Evolutionary conservation across 2,329 filamentous ascomycete species (phyloP).

Genomic region (Monosporascus sp.): DNA sequence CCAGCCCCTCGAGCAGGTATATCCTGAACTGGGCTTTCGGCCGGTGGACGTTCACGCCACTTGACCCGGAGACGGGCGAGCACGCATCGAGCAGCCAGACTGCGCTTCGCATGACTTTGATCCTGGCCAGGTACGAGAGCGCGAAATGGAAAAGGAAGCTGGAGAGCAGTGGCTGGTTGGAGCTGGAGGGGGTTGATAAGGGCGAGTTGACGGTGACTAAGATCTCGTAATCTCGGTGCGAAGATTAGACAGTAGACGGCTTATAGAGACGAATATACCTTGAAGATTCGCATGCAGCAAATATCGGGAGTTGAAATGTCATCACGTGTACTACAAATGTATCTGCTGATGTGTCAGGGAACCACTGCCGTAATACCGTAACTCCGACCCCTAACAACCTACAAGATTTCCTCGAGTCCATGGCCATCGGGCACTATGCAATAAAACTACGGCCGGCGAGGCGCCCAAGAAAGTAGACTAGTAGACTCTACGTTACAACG

Average conservation of each 20-base stretch:
- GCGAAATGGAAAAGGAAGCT: conserved; percentile 73
- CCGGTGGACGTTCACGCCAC: conserved; percentile 81
- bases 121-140: conserved; percentile 68
- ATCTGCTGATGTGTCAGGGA: no score
- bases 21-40: conserved; percentile 99
- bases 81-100: conserved; percentile 51
- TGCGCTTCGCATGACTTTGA: conserved; percentile 66
- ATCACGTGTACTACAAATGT: no score
- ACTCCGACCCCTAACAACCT: no score
- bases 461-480: no score
- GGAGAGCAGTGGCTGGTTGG: conserved; percentile 51
- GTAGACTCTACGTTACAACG: no score
- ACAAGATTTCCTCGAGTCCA: no score
- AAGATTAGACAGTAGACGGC: not conserved
- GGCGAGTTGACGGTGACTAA: conserved; percentile 49
- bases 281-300: not conserved
- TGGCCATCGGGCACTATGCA: no score
- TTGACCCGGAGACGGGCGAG: conserved; percentile 38
- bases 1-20: conserved; percentile 48
- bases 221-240: conserved; percentile 24
- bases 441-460: no score
- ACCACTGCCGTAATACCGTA: no score
- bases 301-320: no score
- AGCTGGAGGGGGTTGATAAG: conserved; percentile 39
- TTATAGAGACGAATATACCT: not conserved